Evolutionary conservation across 2,329 filamentous ascomycete species (phyloP), one percentile per base, ranked within the genome.

Genomic region (Aspergillus sergii): DNA sequence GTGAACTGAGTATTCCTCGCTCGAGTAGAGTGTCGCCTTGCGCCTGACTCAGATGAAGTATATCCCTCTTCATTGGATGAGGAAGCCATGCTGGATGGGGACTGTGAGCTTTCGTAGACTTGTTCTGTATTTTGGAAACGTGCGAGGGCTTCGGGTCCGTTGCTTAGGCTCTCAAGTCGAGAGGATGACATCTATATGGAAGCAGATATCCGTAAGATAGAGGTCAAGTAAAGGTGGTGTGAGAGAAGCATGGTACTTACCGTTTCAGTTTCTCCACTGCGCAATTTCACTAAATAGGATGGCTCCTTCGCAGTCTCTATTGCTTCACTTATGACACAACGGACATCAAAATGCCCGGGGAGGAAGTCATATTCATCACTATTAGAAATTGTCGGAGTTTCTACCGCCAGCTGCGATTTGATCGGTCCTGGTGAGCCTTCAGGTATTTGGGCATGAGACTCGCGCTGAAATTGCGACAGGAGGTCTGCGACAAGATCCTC

Each of bases 321-420:
- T 39, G 53, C 55, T 28, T 79, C 66, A 28, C 66, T 62, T 54
- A 79, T 68, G 56, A 81, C 66, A 32, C 69, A 70, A 21, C 67
- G 68, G 14, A 75, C 74, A 8, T 68, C 64, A 59, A 74, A 79
- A 66, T 80, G 78, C 12, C 78, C 78, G 1, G 78, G 77, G 16
- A 81, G 68, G 59, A 70, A 78, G 16, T 78, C 70, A 65, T 80
- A 81, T 23, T 78, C 73, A 12, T 75, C 68, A 23, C 66, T 64
- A 46, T 78, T 71, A 5, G 69, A 58, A 6, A 78, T 58, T 1
- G 23, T 51, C 11, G 79, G 78, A 14, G 79, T 62, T 34, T 76
- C 65, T 39, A 81, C 71, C 43, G 70, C 41, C 46, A 64, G 39
- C 45, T 55, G 62, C 34, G 54, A 54, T 23, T 58, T 39, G 26